Base-by-base conservation (phyloP, 1,139 yeast species). In the Yamadazyma triangularis region DNA sequence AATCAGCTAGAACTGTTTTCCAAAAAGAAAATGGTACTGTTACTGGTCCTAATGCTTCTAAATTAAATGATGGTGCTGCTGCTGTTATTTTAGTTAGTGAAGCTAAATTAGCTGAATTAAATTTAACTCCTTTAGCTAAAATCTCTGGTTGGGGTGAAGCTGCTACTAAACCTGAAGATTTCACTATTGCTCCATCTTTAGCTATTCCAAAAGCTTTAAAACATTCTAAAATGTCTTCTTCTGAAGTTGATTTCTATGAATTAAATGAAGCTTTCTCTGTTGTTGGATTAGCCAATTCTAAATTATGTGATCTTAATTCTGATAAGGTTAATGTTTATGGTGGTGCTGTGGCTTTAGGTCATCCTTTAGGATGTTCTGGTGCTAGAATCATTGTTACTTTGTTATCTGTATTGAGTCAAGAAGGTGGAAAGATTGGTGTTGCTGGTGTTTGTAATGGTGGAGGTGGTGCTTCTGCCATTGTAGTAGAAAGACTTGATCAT, bases 391-490 rank as follows among this genome's bases (percentile, higher is more conserved):
- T 89, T 37, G 87, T 85, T 45, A 91, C 97, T 28, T 73, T 91
- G 60, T 58, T 79, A 40, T 74, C 83, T 35, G 81, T 88, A 10
- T 74, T 91, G 55, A 48, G 64, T 26, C 96, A 88, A 65, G 91
- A 82, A 62, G 73, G 72, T 39, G 97, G 96, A 53, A 87, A 81
- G 68, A 63, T 79, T 47, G 98, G 98, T 58, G 87, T 78, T 45
- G 96, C 96, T 50, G 96, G 86, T 59, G 82, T 91, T 57, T 91
- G 97, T 73, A 91, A 91, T 62, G 97, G 98, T 70, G 98, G 98
- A 53, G 98, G 98, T 58, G 97, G 97, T 58, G 97, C 96, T 35
- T 82, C 95, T 22, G 44, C 60, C 9, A 45, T 56, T 41, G 53
- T 56, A 23, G 52, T 56, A 39, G 59, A 56, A 41, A 55, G 42